Percentiles rank a stretch among this genome's conserved stretches.
These are phyloP conservation scores for Candida pseudofarinosa DNA, from an alignment of 805 yeast species.

Conservation along the genomic window DNA sequence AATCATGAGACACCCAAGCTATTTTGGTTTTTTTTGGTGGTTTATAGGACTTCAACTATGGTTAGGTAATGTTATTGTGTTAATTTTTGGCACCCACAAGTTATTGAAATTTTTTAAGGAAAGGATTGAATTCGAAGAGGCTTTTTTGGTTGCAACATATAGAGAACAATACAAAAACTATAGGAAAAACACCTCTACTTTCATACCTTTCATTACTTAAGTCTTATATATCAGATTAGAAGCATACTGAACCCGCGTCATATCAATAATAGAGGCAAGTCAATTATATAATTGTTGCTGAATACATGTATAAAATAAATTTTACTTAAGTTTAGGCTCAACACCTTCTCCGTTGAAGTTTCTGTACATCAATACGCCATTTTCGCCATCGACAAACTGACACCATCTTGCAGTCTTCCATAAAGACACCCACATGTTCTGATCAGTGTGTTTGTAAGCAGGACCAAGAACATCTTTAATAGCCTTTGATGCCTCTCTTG, in stretches of 20 bases:
- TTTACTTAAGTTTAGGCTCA: conserved; percentile 11
- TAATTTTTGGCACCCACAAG: conserved; percentile 49
- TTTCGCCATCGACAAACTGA: conserved; percentile 70
- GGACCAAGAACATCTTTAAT: conserved; percentile 82
- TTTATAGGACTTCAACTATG: conserved; percentile 79
- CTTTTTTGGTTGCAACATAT: conserved; percentile 60
- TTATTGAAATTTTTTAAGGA: conserved; percentile 65
- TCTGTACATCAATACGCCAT: conserved; percentile 71
- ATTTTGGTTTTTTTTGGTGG: conserved; percentile 92
- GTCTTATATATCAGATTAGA: too few relatives aligned
- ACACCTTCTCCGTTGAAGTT: conserved; percentile 53
- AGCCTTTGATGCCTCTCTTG: conserved; percentile 73
- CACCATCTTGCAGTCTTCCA: conserved; percentile 65
- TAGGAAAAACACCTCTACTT: conserved; percentile 43
- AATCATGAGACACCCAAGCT: conserved; percentile 79
- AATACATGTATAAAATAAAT: background rate
- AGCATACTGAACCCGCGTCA: background rate
- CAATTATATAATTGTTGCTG: background rate
- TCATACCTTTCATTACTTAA: conserved; percentile 56
- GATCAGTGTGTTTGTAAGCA: conserved; percentile 62
- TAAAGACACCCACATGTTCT: conserved; percentile 67
- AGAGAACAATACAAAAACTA: conserved; percentile 62
- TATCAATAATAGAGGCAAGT: conserved; percentile 50
- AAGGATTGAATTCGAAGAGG: conserved; percentile 74
- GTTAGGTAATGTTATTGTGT: conserved; percentile 61